phyloP scores from a whole-genome alignment of 805 yeast species.

The Cyberlindnera maritima region DNA sequence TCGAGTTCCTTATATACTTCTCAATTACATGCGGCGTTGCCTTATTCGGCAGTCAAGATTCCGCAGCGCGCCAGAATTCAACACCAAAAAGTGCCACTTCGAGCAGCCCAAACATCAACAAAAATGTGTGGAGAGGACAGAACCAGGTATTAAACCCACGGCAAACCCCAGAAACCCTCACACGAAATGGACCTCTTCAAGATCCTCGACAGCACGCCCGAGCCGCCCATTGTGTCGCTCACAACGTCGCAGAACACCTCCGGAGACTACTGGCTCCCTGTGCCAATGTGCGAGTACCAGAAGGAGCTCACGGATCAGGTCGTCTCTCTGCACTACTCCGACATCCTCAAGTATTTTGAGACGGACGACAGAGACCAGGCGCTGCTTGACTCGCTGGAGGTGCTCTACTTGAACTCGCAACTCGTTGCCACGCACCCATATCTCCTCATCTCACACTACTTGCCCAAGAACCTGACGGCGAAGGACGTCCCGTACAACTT shows the following conservation, averaged over 20 bases:
- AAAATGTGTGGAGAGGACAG: too few relatives aligned
- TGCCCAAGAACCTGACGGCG: slow-evolving; percentile 74
- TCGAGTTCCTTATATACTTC: too few relatives aligned
- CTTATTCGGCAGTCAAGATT: background rate
- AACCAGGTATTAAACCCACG: too few relatives aligned
- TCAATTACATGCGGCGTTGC: background rate
- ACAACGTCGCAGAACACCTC: slow-evolving; percentile 29
- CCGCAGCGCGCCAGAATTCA: background rate
- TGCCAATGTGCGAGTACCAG: slow-evolving; percentile 84
- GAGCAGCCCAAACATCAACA: background rate
- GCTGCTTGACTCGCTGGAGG: slow-evolving; percentile 70
- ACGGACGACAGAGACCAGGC: slow-evolving; percentile 48
- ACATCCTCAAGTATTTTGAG: slow-evolving; percentile 83
- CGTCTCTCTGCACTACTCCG: slow-evolving; percentile 86
- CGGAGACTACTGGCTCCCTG: slow-evolving; percentile 73
- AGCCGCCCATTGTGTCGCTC: slow-evolving; percentile 61
- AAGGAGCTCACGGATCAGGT: slow-evolving; percentile 89
- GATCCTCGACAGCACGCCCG: slow-evolving; percentile 81
- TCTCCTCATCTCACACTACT: slow-evolving; percentile 74
- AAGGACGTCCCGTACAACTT: slow-evolving; percentile 70
- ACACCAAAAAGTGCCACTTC: background rate
- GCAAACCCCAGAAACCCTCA: too few relatives aligned
- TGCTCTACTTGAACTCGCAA: slow-evolving; percentile 72
- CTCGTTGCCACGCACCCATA: slow-evolving; percentile 89
- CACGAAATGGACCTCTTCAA: slow-evolving; percentile 60